A percentile compares a stretch with the other conserved stretches of the same genome.
phyloP scores from a whole-genome alignment of 352 stramenopile species.

The Plasmopara halstedii region DNA sequence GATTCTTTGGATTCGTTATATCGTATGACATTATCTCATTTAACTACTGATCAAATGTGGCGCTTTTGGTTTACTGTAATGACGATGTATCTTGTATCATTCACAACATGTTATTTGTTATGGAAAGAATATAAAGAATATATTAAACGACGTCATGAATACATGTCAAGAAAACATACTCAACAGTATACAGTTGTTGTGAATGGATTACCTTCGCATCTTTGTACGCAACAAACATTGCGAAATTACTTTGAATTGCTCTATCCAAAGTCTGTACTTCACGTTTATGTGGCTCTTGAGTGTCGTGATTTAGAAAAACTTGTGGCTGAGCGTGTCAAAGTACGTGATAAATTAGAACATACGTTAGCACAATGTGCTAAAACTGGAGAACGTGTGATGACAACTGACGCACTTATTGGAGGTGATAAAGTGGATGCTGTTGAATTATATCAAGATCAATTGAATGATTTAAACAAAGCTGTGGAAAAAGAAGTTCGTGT shows the following conservation, averaged over 20 bases:
- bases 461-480: slow-evolving; percentile 62
- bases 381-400: slow-evolving; percentile 48
- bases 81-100: slow-evolving; percentile 61
- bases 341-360: slow-evolving; percentile 65
- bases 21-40: slow-evolving; percentile 61
- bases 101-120: slow-evolving; percentile 52
- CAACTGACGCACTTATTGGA: slow-evolving; percentile 27
- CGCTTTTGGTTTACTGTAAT: slow-evolving; percentile 58
- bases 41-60: slow-evolving; percentile 41
- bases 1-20: slow-evolving; percentile 37
- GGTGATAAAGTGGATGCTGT: slow-evolving; percentile 61
- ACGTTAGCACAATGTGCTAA: slow-evolving; percentile 52
- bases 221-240: slow-evolving; percentile 68
- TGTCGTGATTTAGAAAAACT: slow-evolving; percentile 70
- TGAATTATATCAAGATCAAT: slow-evolving; percentile 54
- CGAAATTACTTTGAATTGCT: slow-evolving; percentile 70
- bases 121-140: slow-evolving; percentile 69
- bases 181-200: slow-evolving; percentile 79
- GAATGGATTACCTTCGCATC: slow-evolving; percentile 60
- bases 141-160: slow-evolving; percentile 65
- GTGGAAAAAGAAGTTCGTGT: slow-evolving; percentile 72
- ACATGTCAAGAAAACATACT: slow-evolving; percentile 45
- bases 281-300: slow-evolving; percentile 71
- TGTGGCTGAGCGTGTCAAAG: slow-evolving; percentile 53
- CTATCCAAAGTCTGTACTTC: slow-evolving; percentile 58